A percentile compares a stretch with the other conserved stretches of the same genome.
Evolutionary conservation across 768 basidiomycete species (phyloP).

Genomic region (Phlebiopsis gigantea): DNA sequence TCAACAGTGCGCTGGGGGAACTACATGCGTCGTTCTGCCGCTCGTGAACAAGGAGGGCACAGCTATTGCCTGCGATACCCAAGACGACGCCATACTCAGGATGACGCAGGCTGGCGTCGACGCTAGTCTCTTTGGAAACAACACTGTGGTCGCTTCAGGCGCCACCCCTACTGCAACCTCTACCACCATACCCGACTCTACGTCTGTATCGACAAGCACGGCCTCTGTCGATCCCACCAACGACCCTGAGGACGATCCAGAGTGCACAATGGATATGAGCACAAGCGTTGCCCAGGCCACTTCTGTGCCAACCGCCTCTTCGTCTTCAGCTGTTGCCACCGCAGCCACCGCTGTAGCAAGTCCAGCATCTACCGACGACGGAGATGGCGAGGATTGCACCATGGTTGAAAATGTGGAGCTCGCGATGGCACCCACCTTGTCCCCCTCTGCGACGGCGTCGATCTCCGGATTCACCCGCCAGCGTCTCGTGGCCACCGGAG

Average conservation of each 20-base stretch:
- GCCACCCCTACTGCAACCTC: background rate
- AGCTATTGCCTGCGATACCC: slow-evolving; percentile 30
- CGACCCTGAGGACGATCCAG: slow-evolving; percentile 3
- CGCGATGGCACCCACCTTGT: background rate
- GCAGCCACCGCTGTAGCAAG: background rate
- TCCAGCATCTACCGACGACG: background rate
- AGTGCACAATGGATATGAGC: background rate
- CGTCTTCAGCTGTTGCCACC: background rate
- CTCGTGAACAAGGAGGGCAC: slow-evolving; percentile 37
- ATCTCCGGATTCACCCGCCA: background rate
- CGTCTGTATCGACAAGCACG: background rate
- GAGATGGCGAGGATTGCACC: slow-evolving; percentile 4
- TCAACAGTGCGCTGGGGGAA: slow-evolving; percentile 27
- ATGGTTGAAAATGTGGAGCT: background rate
- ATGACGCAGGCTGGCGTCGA: slow-evolving; percentile 30
- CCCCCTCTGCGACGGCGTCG: background rate
- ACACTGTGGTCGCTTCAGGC: background rate
- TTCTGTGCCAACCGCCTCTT: background rate
- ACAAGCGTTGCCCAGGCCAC: background rate
- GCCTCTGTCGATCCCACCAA: background rate
- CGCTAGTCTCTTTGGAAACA: slow-evolving; percentile 19
- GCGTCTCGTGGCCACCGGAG: background rate
- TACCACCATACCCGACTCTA: background rate
- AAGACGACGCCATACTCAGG: slow-evolving; percentile 28
- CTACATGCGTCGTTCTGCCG: slow-evolving; percentile 35